Evolutionary conservation across 2,329 filamentous ascomycete species (phyloP).

Genomic region (Colletotrichum scovillei): DNA sequence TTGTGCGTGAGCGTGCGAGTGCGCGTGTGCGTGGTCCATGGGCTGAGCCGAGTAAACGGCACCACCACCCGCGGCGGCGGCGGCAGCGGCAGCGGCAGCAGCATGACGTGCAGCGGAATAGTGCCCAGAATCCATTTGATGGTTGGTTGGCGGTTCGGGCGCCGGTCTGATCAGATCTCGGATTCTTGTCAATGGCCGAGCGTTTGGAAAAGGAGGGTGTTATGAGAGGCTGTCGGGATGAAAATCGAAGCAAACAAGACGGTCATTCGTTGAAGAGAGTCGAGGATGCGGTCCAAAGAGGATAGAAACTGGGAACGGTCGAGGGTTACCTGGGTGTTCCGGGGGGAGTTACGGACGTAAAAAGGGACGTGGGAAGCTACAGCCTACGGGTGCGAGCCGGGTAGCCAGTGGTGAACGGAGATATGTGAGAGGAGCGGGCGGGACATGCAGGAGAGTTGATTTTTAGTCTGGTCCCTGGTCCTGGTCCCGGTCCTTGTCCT

Average conservation of each 20-base stretch:
- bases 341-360: constrained; percentile 36
- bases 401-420: constrained; percentile 6
- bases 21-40: constrained; percentile 16
- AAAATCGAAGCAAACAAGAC: constrained; percentile 8
- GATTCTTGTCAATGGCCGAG: constrained; percentile 19
- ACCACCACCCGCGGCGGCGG: constrained; percentile 12
- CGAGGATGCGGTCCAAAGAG: constrained; percentile 8
- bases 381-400: constrained; percentile 9
- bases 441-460: constrained; percentile 29
- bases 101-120: constrained; percentile 36
- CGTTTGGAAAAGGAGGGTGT: constrained; percentile 22
- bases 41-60: constrained; percentile 26
- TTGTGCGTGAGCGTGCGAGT: constrained; percentile 8
- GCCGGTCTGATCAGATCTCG: constrained; percentile 21
- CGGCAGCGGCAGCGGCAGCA: constrained; percentile 9
- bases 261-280: constrained; percentile 27
- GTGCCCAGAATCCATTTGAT: constrained; percentile 30
- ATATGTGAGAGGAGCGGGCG: constrained; percentile 22
- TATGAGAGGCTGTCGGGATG: constrained; percentile 31
- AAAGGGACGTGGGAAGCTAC: constrained; percentile 28
- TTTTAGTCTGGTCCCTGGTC: constrained; percentile 8
- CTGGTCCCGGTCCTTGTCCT: neutral
- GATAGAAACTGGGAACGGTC: constrained; percentile 18
- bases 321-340: constrained; percentile 25
- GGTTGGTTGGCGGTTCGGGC: constrained; percentile 13